Evolutionary conservation across 176 grass and related monocot species (phyloP), one percentile per base, ranked within the genome.

Genomic region (Typha latifolia): DNA sequence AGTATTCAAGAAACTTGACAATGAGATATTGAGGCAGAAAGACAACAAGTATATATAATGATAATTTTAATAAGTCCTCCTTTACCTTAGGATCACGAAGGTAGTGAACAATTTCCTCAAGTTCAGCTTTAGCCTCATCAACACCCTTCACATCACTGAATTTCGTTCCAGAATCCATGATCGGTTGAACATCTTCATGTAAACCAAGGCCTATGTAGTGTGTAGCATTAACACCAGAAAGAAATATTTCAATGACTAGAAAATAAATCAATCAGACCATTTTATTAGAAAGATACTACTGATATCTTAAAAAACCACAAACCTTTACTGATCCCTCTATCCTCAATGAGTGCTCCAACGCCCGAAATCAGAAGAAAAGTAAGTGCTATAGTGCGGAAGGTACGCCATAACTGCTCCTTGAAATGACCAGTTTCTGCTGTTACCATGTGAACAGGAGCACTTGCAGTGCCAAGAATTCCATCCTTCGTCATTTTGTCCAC

Each of bases 61-160:
- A 29, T 43, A 8, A 59, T 9, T 59, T 21, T n/a, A 11, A 77
- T 15, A 14, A n/a, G 62, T 27, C 68, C 14, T 64, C 34, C 12
- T 67, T 83, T 72, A 95, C 93, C 88, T 97, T 97, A 21, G 93
- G 93, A 84, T 92, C 93, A 73, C 88, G 88, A 59, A 97, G 78
- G 72, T 97, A 97, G 77, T 97, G 93, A 79, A 97, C 85, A 80
- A 97, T 97, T 82, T 97, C 93, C 81, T 97, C 88, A 52, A 97
- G 85, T 79, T 97, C 93, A 80, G 78, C 78, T 91, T 97, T 97
- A 47, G 88, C 93, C 77, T 97, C 93, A 64, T 92, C 93, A 63
- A 97, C 85, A 32, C 88, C 93, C 79, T 97, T 97, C 27, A 92
- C 93, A 82, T 97, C 88, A 82, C 81, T 89, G 69, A 97, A 97